Evolutionary conservation across 352 stramenopile genomes (phyloP), one percentile per base, ranked within the genome.

Genomic region (Halophytophthora batemanensis): DNA sequence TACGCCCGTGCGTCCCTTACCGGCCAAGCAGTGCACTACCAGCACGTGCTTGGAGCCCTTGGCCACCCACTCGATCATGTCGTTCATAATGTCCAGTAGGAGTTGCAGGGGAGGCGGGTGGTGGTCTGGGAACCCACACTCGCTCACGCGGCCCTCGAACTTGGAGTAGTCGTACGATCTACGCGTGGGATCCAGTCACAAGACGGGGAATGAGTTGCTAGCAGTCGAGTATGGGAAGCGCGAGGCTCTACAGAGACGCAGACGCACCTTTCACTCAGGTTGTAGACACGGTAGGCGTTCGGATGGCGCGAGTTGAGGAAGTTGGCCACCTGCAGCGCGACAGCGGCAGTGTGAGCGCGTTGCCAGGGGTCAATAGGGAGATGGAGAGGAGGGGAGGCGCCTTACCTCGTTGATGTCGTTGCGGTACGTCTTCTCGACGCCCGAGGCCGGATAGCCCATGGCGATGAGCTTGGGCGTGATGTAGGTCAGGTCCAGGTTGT

Each of bases 401-500:
- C 51, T 19, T n/a, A 81, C 70, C 53, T 93, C 78, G 37, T 68
- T 75, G 56, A 92, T 90, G 63, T 90, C 79, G 68, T 93, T 93
- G 46, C 83, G 78, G 55, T 92, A 92, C 12, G 79, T 90, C 39
- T 92, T 90, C 66, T 93, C 83, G 37, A 93, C 69, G 64, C 81
- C 81, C 23, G 75, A 75, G 25, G 83, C 83, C 13, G 83, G 83
- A 56, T 92, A 93, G 0, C 78, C 81, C 81, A 93, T 92, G 50
- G 83, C 83, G 35, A 94, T 73, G 48, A 94, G 71, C 29, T 71
- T 73, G 22, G 66, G 66, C n/a, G 77, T 84, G 68, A 94, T 92
- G 64, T 92, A 92, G 29, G 83, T 94, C 40, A 94, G 66, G 64
- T 94, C 83, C 28, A 94, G 64, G 61, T 94, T 79, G 63, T 75